Percentiles rank a stretch among this genome's conserved stretches.
These are phyloP conservation scores for Diaporthe humulicola DNA, from an alignment of 2,329 filamentous ascomycete species.

Conservation along the genomic window DNA sequence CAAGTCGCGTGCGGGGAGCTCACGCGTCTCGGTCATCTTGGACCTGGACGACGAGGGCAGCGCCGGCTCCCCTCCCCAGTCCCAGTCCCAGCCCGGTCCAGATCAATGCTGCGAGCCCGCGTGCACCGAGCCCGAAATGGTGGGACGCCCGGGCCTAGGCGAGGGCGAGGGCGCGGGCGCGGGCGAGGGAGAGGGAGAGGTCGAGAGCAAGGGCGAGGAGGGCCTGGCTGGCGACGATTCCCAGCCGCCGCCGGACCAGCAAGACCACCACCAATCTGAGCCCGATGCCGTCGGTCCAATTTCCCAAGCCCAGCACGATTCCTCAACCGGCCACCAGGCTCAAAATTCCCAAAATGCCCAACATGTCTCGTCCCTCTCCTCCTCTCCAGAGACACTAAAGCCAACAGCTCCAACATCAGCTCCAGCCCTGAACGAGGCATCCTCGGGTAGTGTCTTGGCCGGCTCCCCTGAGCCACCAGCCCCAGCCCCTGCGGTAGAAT, in stretches of 20 bases:
- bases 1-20: conserved; percentile 29
- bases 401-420: not conserved
- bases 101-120: not conserved
- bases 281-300: conserved; percentile 15
- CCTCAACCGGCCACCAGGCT: conserved; percentile 1
- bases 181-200: not conserved
- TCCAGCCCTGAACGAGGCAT: not conserved
- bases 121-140: not conserved
- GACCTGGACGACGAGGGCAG: conserved; percentile 15
- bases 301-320: conserved; percentile 19
- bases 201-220: conserved; percentile 21
- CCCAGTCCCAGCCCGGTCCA: conserved; percentile 1
- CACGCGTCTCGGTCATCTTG: conserved; percentile 32
- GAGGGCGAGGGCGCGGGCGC: not conserved
- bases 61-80: not conserved
- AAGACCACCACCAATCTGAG: conserved; percentile 20
- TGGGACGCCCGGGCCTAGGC: not conserved
- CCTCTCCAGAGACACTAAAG: conserved; percentile 8
- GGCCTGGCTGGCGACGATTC: conserved; percentile 15
- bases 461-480: conserved; percentile 21
- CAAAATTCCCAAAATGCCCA: conserved; percentile 2
- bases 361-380: not conserved
- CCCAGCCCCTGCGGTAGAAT: conserved; percentile 31
- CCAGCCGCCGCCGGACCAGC: conserved; percentile 9
- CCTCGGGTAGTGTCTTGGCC: conserved; percentile 13